These are phyloP conservation scores for Sporothrix variecibatus DNA, from an alignment of 2,329 filamentous ascomycete genomes.

Conservation along the genomic window DNA sequence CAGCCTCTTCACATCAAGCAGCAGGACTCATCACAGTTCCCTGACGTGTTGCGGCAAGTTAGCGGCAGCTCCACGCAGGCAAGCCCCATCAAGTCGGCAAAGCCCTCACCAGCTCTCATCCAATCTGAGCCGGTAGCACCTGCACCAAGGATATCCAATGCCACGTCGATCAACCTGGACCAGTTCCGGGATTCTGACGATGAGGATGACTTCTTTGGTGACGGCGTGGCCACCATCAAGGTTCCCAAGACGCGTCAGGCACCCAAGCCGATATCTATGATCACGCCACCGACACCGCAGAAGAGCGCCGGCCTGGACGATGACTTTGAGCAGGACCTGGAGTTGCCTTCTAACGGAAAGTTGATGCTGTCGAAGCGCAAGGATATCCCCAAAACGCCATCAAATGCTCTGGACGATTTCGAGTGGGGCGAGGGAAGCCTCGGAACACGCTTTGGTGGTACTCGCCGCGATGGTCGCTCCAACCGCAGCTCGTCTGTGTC, in stretches of 20 bases:
- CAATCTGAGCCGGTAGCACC: slow-evolving; percentile 40
- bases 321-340: slow-evolving; percentile 72
- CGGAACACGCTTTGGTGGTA: slow-evolving; percentile 87
- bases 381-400: slow-evolving; percentile 64
- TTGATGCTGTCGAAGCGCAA: slow-evolving; percentile 63
- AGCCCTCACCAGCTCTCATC: slow-evolving; percentile 34
- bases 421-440: slow-evolving; percentile 95
- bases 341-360: slow-evolving; percentile 67
- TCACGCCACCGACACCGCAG: slow-evolving; percentile 58
- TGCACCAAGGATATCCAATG: slow-evolving; percentile 40
- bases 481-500: slow-evolving; percentile 84
- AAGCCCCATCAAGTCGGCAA: slow-evolving; percentile 50
- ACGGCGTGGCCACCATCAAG: slow-evolving; percentile 68
- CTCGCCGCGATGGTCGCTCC: slow-evolving; percentile 74
- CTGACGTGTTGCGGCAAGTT: slow-evolving; percentile 68
- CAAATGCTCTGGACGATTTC: slow-evolving; percentile 69
- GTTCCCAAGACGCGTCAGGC: slow-evolving; percentile 60
- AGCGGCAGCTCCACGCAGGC: slow-evolving; percentile 56
- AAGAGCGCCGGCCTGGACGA: slow-evolving; percentile 55
- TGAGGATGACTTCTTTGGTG: slow-evolving; percentile 64
- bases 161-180: slow-evolving; percentile 55
- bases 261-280: slow-evolving; percentile 53
- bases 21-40: slow-evolving; percentile 62
- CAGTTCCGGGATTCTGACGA: slow-evolving; percentile 63
- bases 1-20: slow-evolving; percentile 66